phyloP scores from a whole-genome alignment of 345 rosid genomes.

The Aquilaria yunnanensis region DNA sequence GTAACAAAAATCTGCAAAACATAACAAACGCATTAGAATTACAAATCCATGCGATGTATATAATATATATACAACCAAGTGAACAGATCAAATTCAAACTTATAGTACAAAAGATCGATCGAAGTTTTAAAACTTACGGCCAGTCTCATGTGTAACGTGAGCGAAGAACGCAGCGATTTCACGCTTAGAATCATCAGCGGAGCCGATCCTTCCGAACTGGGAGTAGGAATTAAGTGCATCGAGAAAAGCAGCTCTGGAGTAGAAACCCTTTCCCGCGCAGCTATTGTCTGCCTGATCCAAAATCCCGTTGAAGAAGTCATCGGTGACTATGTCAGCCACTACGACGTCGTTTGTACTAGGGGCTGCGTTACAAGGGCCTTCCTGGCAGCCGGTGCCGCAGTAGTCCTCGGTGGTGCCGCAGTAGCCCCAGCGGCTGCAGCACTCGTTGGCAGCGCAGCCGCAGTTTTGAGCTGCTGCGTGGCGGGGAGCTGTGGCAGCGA shows the following conservation, averaged over 20 bases:
- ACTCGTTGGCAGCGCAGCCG: constrained; percentile 2
- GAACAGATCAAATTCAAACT: too few species aligned
- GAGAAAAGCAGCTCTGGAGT: constrained; percentile 28
- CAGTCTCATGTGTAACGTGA: constrained; percentile 43
- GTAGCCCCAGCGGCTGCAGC: constrained; percentile 15
- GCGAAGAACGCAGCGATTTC: constrained; percentile 50
- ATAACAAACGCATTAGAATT: neutral
- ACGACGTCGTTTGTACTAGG: constrained; percentile 9
- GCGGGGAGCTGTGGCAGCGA: too few species aligned
- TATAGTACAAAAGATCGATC: too few species aligned
- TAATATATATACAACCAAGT: too few species aligned
- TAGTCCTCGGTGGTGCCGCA: constrained; percentile 12
- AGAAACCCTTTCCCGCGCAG: constrained; percentile 40
- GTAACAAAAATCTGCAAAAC: constrained; percentile 43
- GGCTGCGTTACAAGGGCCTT: constrained; percentile 12
- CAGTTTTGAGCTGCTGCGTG: constrained; percentile 5
- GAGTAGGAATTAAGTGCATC: constrained; percentile 20
- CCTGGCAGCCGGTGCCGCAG: constrained; percentile 13
- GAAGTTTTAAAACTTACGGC: constrained; percentile 19
- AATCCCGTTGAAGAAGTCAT: constrained; percentile 34
- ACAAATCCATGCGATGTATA: neutral
- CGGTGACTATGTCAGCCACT: constrained; percentile 29
- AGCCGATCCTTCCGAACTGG: constrained; percentile 29
- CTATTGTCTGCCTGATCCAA: constrained; percentile 16
- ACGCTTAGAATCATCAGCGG: constrained; percentile 33